Evolutionary conservation across 345 rosid genomes (phyloP), one percentile per base, ranked within the genome.

Genomic region (Eucalyptus shirleyi): DNA sequence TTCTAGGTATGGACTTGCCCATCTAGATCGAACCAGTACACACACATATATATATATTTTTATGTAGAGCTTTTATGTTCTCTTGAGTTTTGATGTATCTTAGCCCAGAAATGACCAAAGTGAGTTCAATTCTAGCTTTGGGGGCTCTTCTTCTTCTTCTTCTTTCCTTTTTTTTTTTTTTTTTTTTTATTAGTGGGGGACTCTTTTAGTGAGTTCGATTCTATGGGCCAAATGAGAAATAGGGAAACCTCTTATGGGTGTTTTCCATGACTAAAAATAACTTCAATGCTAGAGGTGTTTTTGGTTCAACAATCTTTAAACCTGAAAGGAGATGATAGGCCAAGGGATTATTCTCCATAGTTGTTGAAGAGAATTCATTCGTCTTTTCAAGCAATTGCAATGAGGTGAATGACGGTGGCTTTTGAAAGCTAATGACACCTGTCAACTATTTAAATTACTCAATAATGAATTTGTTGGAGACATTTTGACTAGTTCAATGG

Each of bases 21-120:
- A 56, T 24, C 30, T 0, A 24, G 12, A 9, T 2, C 1, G 0
- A 24, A 56, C 1, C 0, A 0, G 6, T 24, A 21, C 13, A 24
- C 28, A 56, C 28, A 19, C 21, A 53, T 7, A 53, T 7, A 3
- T 8, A 3, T 8, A 1, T 55, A 3, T 53, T 53, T 45, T 45
- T 45, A 56, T 56, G 12, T 24, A 21, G 62, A 56, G 62, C 30
- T 4, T 56, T 4, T 2, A 23, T 56, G 62, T 56, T 21, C 28
- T 23, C 30, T 23, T 56, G 62, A 56, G 62, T 45, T 21, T 56
- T 56, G 28, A 56, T 24, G 60, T 56, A 56, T 56, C 2, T 56
- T 0, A 4, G 62, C 62, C 6, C 0, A 0, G 6, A 56, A 30
- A 56, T 56, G 12, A 53, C 6, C 62, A 56, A 56, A 56, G 12